Percentiles rank a stretch among this genome's conserved stretches.
phyloP scores from a whole-genome alignment of 2,329 filamentous ascomycete genomes.

The Stemphylium beticola region DNA sequence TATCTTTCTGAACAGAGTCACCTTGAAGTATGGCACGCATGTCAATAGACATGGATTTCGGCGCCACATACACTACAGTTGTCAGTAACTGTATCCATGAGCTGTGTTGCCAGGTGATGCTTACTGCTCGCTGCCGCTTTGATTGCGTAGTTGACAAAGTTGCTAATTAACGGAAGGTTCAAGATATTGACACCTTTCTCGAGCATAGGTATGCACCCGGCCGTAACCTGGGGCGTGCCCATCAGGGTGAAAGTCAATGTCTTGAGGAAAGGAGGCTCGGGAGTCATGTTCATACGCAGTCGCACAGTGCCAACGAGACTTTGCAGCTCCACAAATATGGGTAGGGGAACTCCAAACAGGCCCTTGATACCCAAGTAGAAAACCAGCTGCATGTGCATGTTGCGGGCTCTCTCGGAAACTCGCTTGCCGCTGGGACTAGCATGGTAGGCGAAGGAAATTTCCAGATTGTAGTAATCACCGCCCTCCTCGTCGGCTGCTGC shows the following conservation, averaged over 20 bases:
- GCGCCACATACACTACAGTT: conserved; percentile 77
- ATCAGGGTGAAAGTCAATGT: conserved; percentile 92
- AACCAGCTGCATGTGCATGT: conserved; percentile 96
- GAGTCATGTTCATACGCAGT: conserved; percentile 81
- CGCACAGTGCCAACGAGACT: conserved; percentile 89
- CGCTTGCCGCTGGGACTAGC: conserved; percentile 74
- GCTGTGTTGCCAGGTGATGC: not conserved
- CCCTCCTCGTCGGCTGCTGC: conserved; percentile 88
- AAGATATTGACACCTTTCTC: conserved; percentile 88
- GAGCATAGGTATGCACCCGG: conserved; percentile 91
- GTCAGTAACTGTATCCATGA: conserved; percentile 37
- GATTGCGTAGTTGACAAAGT: conserved; percentile 97
- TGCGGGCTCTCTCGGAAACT: conserved; percentile 81
- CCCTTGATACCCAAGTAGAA: conserved; percentile 93
- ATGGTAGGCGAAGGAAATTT: conserved; percentile 90
- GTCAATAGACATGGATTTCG: conserved; percentile 92
- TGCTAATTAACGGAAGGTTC: conserved; percentile 89
- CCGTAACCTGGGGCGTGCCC: conserved; percentile 87
- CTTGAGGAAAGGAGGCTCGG: conserved; percentile 91
- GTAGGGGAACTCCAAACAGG: conserved; percentile 85
- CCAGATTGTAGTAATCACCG: conserved; percentile 90
- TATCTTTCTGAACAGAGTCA: conserved; percentile 90
- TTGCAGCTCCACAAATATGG: conserved; percentile 88
- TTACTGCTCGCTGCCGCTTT: conserved; percentile 72
- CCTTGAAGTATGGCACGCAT: conserved; percentile 89